Conservation (phyloP, 345 rosid species). For the Aurinia saxatilis region DNA sequence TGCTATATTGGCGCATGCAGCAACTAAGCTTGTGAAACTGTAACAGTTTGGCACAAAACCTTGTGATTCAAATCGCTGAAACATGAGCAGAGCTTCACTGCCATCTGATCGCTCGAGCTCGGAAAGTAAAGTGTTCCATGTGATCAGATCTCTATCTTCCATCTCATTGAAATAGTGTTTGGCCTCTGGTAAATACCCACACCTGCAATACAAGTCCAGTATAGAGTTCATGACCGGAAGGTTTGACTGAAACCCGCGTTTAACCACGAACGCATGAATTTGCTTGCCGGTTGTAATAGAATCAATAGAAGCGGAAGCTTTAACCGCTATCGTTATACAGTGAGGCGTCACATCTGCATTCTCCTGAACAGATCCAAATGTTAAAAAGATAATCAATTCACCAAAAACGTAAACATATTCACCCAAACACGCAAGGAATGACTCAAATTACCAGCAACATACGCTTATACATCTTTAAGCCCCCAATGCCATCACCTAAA, state of each 20-base stretch:
- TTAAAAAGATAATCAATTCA: background rate
- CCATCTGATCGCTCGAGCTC: constrained; percentile 61
- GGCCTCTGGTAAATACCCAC: constrained; percentile 54
- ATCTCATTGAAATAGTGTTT: constrained; percentile 58
- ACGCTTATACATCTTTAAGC: constrained; percentile 50
- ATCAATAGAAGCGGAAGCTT: constrained; percentile 74
- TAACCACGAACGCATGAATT: constrained; percentile 49
- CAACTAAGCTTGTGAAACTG: constrained; percentile 64
- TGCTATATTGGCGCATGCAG: constrained; percentile 75
- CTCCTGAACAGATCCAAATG: constrained; percentile 39
- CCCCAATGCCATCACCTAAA: constrained; percentile 54
- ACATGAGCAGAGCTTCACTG: constrained; percentile 44
- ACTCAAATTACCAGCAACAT: constrained; percentile 52
- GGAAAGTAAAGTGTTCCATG: constrained; percentile 83
- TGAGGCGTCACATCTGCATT: constrained; percentile 50
- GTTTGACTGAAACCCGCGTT: constrained; percentile 54
- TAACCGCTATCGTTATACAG: constrained; percentile 70
- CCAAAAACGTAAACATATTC: background rate
- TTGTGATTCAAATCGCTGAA: constrained; percentile 51
- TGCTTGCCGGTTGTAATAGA: constrained; percentile 52
- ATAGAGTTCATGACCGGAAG: constrained; percentile 83
- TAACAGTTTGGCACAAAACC: constrained; percentile 70
- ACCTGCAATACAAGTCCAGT: constrained; percentile 84
- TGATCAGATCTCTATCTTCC: constrained; percentile 59
- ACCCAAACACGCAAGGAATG: background rate